These are phyloP conservation scores for Lodderomyces beijingensis DNA, from an alignment of 1,139 yeast genomes.

Conservation along the genomic window DNA sequence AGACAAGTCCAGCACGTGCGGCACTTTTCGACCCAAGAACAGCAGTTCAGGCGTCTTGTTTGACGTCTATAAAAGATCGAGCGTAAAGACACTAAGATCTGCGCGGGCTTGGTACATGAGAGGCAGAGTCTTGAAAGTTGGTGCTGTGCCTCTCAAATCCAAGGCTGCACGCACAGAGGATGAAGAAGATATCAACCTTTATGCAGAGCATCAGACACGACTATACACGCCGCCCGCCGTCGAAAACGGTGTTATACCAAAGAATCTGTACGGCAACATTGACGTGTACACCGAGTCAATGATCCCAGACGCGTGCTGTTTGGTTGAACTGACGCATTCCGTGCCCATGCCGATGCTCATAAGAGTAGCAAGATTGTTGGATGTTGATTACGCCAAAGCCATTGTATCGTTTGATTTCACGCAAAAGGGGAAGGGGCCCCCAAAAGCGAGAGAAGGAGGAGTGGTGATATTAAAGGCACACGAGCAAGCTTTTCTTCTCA, in stretches of 20 bases:
- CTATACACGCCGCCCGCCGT: constrained; percentile 63
- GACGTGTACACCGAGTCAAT: constrained; percentile 73
- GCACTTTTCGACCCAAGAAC: constrained; percentile 51
- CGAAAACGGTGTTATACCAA: constrained; percentile 60
- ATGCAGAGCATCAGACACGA: constrained; percentile 76
- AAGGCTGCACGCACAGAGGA: constrained; percentile 19
- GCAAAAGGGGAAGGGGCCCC: constrained; percentile 20
- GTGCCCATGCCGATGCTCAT: constrained; percentile 47
- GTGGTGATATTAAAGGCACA: constrained; percentile 64
- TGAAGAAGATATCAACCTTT: constrained; percentile 53
- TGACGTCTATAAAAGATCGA: constrained; percentile 63
- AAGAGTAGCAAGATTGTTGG: constrained; percentile 66
- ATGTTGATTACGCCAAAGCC: constrained; percentile 81
- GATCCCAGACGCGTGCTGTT: constrained; percentile 80
- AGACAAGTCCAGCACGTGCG: constrained; percentile 56
- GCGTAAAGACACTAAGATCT: constrained; percentile 61
- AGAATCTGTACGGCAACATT: constrained; percentile 76
- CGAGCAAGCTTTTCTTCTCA: constrained; percentile 60
- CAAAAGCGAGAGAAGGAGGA: constrained; percentile 71
- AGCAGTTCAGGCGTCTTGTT: constrained; percentile 31
- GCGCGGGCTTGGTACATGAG: constrained; percentile 84
- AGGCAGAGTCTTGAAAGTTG: constrained; percentile 72
- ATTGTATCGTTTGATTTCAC: constrained; percentile 80
- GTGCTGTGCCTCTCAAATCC: constrained; percentile 60
- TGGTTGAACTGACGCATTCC: constrained; percentile 31